A percentile compares a stretch with the other conserved stretches of the same genome.
These are phyloP conservation scores for Phytopythium vexans DNA, from an alignment of 352 stramenopile genomes.

Conservation along the genomic window DNA sequence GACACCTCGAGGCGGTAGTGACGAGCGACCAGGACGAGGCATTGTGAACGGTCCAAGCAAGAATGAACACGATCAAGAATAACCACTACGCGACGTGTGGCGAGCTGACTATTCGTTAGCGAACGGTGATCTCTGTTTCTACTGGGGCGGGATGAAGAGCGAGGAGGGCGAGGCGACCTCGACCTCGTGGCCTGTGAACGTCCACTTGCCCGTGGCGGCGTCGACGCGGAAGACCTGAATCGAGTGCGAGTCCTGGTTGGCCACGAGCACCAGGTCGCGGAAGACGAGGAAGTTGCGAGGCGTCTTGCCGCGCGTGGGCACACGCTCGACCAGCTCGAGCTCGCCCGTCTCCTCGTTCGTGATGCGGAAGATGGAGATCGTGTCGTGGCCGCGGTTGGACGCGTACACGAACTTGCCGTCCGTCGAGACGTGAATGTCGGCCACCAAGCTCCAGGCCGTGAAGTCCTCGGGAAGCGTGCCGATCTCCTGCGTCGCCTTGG, in stretches of 20 bases:
- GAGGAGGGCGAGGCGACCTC: slow-evolving; percentile 48
- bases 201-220: slow-evolving; percentile 34
- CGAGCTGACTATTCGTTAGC: too few species aligned
- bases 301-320: slow-evolving; percentile 43
- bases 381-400: slow-evolving; percentile 64
- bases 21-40: too few species aligned
- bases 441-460: slow-evolving; percentile 18
- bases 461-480: slow-evolving; percentile 58
- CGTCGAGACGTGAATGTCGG: slow-evolving; percentile 57
- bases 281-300: slow-evolving; percentile 55
- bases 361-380: slow-evolving; percentile 61
- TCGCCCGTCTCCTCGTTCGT: slow-evolving; percentile 22
- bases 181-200: slow-evolving; percentile 40
- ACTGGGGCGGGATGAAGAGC: slow-evolving; percentile 24
- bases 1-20: too few species aligned
- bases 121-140: too few species aligned
- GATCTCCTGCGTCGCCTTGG: slow-evolving; percentile 50
- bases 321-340: slow-evolving; percentile 44
- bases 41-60: too few species aligned
- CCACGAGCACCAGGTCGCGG: slow-evolving; percentile 51
- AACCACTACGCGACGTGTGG: too few species aligned
- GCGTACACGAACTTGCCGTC: slow-evolving; percentile 58
- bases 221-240: slow-evolving; percentile 60
- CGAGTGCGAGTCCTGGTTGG: slow-evolving; percentile 61
- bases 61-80: too few species aligned